Evolutionary conservation across 179 eudicot genomes (phyloP).

Genomic region (Dionaea muscipula): DNA sequence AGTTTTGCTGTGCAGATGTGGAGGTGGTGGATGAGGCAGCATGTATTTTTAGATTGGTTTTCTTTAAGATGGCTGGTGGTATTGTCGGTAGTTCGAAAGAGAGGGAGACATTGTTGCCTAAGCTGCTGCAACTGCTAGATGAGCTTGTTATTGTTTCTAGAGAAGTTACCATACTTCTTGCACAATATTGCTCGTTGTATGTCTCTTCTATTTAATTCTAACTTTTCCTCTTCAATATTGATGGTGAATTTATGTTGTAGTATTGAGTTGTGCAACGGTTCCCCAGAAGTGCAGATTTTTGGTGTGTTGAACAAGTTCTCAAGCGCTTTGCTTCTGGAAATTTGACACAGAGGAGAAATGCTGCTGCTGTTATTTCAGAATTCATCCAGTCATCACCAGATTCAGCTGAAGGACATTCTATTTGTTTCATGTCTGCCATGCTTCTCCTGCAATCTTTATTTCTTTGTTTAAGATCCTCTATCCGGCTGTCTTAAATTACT

Average conservation of each 20-base stretch:
- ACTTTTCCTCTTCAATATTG: not conserved
- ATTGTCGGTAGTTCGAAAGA: conserved; percentile 24
- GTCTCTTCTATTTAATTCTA: not conserved
- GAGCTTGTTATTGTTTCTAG: conserved; percentile 52
- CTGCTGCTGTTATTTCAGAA: conserved; percentile 47
- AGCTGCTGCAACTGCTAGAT: conserved; percentile 44
- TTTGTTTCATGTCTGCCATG: conserved; percentile 22
- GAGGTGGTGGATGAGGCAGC: conserved; percentile 45
- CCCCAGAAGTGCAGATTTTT: conserved; percentile 35
- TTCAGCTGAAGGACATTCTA: conserved; percentile 17
- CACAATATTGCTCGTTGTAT: conserved; percentile 60
- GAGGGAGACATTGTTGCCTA: conserved; percentile 37
- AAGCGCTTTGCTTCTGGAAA: conserved; percentile 41
- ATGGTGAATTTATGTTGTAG: not conserved
- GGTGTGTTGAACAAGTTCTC: conserved; percentile 48
- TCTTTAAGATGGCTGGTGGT: conserved; percentile 31
- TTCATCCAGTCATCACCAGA: conserved; percentile 29
- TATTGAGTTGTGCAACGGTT: conserved; percentile 15
- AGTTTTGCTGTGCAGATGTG: conserved; percentile 57
- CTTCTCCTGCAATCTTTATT: not conserved
- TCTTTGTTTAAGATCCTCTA: not conserved
- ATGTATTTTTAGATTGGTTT: conserved; percentile 43
- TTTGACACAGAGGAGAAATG: conserved; percentile 47
- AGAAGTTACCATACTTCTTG: conserved; percentile 47
- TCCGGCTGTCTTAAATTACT: not conserved